These are phyloP conservation scores for Asterella californica DNA, from an alignment of 225 moss, liverwort and hornwort species.

Conservation along the genomic window DNA sequence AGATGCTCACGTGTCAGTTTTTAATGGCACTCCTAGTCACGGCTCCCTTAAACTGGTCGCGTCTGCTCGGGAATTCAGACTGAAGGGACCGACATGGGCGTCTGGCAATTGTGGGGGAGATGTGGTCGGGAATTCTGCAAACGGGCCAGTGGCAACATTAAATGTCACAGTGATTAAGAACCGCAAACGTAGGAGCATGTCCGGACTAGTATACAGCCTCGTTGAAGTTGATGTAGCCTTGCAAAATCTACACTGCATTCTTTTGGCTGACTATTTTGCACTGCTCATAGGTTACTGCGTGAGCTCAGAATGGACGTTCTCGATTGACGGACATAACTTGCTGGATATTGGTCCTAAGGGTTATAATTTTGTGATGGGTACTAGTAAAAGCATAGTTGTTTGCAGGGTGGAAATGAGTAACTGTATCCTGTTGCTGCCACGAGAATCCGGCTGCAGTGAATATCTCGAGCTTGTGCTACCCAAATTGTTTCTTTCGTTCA, in stretches of 20 bases:
- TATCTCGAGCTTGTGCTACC: conserved; percentile 55
- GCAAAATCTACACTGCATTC: conserved; percentile 59
- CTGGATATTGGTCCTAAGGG: conserved; percentile 3
- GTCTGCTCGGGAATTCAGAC: conserved; percentile 59
- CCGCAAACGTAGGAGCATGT: conserved; percentile 16
- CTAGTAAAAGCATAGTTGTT: conserved; percentile 35
- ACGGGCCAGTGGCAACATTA: conserved; percentile 58
- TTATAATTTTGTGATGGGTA: conserved; percentile 14
- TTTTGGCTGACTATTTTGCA: conserved; percentile 79
- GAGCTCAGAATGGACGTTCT: conserved; percentile 65
- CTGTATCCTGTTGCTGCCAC: conserved; percentile 60
- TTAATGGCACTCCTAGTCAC: conserved; percentile 31
- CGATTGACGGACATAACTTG: conserved; percentile 27
- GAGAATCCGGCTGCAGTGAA: conserved; percentile 46
- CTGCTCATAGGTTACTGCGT: conserved; percentile 65
- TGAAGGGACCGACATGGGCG: conserved; percentile 83
- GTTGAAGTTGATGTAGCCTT: conserved; percentile 56
- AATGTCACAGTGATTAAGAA: conserved; percentile 53
- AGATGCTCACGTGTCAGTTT: conserved; percentile 31
- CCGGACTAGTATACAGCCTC: conserved; percentile 37
- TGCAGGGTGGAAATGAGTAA: conserved; percentile 64
- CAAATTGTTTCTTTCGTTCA: conserved; percentile 41
- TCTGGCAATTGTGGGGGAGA: conserved; percentile 64
- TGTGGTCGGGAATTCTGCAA: conserved; percentile 54
- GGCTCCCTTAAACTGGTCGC: conserved; percentile 57